phyloP scores from a whole-genome alignment of 257 asterid species.

The Petunia axillaris region DNA sequence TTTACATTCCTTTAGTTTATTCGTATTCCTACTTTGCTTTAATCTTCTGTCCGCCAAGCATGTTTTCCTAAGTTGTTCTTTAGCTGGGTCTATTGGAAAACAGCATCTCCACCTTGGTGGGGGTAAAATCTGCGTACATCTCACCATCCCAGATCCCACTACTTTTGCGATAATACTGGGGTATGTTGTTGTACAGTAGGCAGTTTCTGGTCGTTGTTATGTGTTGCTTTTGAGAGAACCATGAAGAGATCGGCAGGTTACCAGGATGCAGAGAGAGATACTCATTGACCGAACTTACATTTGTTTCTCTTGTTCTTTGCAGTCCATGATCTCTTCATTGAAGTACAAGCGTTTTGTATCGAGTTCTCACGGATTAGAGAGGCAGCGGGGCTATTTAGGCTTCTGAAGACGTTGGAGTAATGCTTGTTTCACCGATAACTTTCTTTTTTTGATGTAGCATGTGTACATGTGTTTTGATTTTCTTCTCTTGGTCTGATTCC shows the following conservation, averaged over 20 bases:
- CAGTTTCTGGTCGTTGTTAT: not conserved
- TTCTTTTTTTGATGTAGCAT: slow-evolving; percentile 18
- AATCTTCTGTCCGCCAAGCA: too few relatives aligned
- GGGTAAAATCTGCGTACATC: too few relatives aligned
- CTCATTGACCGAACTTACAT: not conserved
- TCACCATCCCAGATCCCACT: too few relatives aligned
- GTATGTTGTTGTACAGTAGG: too few relatives aligned
- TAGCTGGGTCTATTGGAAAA: too few relatives aligned
- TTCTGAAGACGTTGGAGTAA: slow-evolving; percentile 80
- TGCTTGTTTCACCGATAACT: not conserved
- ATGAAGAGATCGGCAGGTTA: not conserved
- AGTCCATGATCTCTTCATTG: slow-evolving; percentile 93
- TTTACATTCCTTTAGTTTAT: too few relatives aligned
- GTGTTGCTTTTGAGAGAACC: not conserved
- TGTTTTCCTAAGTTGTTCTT: too few relatives aligned
- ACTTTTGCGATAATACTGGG: too few relatives aligned
- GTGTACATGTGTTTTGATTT: slow-evolving; percentile 25
- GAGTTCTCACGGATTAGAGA: slow-evolving; percentile 96
- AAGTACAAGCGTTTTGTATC: slow-evolving; percentile 97
- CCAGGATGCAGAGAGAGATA: not conserved
- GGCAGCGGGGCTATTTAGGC: slow-evolving; percentile 91
- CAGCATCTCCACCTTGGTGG: too few relatives aligned
- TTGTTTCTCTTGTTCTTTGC: slow-evolving; percentile 34
- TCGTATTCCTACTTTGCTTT: too few relatives aligned
- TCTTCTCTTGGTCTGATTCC: not conserved